Evolutionary conservation across 176 grass and related monocot genomes (phyloP).

Genomic region (Aegilops tauschii): DNA sequence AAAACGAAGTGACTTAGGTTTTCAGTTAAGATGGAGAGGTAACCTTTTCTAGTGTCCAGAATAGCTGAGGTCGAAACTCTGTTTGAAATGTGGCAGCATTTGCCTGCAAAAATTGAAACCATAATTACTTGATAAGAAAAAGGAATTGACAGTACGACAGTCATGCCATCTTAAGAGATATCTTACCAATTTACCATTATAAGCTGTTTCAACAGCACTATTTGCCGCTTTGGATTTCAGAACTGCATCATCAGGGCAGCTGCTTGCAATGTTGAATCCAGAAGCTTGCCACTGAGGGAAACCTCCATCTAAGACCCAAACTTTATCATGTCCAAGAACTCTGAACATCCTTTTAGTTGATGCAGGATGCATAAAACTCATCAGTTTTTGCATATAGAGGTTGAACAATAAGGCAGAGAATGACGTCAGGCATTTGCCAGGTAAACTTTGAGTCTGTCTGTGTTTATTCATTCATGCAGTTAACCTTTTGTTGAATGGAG

Average conservation of each 20-base stretch:
- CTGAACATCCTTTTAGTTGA: conserved; percentile 68
- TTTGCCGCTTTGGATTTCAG: conserved; percentile 51
- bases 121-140: conserved; percentile 2
- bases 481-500: neutral
- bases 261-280: conserved; percentile 58
- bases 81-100: conserved; percentile 54
- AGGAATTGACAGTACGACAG: neutral
- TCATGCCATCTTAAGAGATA: neutral
- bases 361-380: neutral
- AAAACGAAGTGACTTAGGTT: conserved; percentile 6
- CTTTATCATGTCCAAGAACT: conserved; percentile 80
- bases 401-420: neutral
- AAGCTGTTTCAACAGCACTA: conserved; percentile 51
- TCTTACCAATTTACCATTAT: conserved; percentile 65
- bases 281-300: conserved; percentile 81
- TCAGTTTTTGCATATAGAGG: neutral
- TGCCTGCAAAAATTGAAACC: conserved; percentile 35
- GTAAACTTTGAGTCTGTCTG: neutral
- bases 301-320: conserved; percentile 92
- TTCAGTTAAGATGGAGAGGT: conserved; percentile 20
- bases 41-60: conserved; percentile 78
- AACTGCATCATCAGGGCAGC: conserved; percentile 40
- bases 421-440: neutral
- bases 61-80: conserved; percentile 70
- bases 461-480: neutral